Evolutionary conservation across 1,139 yeast species (phyloP).

Genomic region (Debaryomyces subglobosus): DNA sequence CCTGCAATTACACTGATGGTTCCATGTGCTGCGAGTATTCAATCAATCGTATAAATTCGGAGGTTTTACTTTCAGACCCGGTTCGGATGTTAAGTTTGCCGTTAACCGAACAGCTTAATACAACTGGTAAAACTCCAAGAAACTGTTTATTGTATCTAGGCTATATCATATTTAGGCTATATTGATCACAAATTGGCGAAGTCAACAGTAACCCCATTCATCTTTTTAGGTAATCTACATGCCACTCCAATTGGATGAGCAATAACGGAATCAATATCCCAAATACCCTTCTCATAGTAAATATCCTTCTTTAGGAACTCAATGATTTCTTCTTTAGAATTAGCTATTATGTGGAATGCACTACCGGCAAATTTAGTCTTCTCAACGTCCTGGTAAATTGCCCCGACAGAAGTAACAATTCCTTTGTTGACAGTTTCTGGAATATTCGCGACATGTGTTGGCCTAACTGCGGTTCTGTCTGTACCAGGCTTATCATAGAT

Average conservation of each 20-base stretch:
- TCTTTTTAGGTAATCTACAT: conserved; percentile 28
- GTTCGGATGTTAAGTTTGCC: not conserved
- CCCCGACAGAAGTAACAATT: conserved; percentile 65
- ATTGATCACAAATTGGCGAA: conserved; percentile 4
- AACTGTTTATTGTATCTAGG: not conserved
- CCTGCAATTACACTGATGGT: not conserved
- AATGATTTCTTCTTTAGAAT: conserved; percentile 61
- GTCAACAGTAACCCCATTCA: conserved; percentile 27
- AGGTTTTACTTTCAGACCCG: not conserved
- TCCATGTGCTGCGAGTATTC: not conserved
- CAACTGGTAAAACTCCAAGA: not conserved
- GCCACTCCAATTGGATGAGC: conserved; percentile 58
- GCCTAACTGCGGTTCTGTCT: conserved; percentile 59
- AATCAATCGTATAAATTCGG: not conserved
- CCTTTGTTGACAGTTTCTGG: conserved; percentile 56
- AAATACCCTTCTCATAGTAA: conserved; percentile 66
- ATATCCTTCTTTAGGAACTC: conserved; percentile 66
- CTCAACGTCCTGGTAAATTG: conserved; percentile 53
- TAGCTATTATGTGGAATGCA: conserved; percentile 63
- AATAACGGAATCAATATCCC: conserved; percentile 71
- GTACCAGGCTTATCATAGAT: conserved; percentile 70
- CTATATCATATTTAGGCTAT: not conserved
- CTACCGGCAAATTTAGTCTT: conserved; percentile 72
- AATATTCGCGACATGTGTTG: conserved; percentile 59
- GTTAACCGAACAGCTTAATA: not conserved